Evolutionary conservation across 2,329 filamentous ascomycete genomes (phyloP), one percentile per base, ranked within the genome.

Genomic region (Dothideomycetidae sp.): DNA sequence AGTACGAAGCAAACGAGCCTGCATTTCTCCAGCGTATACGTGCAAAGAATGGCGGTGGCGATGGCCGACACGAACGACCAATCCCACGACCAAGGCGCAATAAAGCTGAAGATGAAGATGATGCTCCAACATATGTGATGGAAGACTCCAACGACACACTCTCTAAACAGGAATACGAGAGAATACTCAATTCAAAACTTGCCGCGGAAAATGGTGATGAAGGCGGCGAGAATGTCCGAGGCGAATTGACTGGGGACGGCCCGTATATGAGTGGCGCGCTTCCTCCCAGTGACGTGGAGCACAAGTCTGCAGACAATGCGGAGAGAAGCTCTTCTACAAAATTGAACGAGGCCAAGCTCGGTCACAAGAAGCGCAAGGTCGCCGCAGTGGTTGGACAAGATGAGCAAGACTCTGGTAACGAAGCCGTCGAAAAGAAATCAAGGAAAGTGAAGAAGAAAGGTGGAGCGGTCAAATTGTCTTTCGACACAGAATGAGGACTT

Each of bases 61-160:
- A 63, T 35, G 59, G 58, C 41, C 58, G 60, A 32, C 63, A 64
- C 51, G 64, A 64, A 43, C 54, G 55, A 3, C 57, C 55, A 7
- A 48, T 63, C 14, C 57, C 62, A 9, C 57, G 64, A 35, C 63
- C 63, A 32, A 64, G 58, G 48, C 49, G 53, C 39, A 70, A 50
- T 49, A 55, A 44, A 11, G 71, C 63, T 42, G 75, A 78, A 47
- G 76, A 77, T 29, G 75, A 84, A 42, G 79, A 78, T 10, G 81
- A 88, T 54, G 77, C 68, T 34, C 82, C 82, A 0, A 67, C 83
- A 0, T 74, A 83, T 36, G 73, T 90, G 3, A 72, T 88, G 46
- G 81, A 84, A 52, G 66, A 70, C 3, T 79, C 74, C 34, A 78
- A 82, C 38, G 68, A 77, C 18, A 68, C 78, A 32, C 56, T 59